A percentile compares a stretch with the other conserved stretches of the same genome.
phyloP scores from a whole-genome alignment of 352 stramenopile genomes.

The Phytophthora podocarpi region DNA sequence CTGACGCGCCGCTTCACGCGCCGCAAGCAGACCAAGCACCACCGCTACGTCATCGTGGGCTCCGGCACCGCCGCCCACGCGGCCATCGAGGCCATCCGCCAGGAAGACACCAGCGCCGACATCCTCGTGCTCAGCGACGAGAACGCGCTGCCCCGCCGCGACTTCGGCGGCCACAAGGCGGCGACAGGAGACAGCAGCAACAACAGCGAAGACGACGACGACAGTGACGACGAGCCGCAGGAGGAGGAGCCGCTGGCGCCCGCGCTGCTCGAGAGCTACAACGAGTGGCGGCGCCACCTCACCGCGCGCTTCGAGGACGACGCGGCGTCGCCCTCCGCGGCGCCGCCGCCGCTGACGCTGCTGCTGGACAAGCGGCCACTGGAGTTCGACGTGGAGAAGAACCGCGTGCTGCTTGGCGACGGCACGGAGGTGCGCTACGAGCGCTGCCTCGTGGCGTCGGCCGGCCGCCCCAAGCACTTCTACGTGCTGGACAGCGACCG shows the following conservation, averaged over 20 bases:
- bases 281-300: constrained; percentile 91
- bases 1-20: constrained; percentile 64
- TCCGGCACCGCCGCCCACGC: constrained; percentile 89
- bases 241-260: constrained; percentile 42
- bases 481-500: constrained; percentile 90
- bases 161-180: constrained; percentile 31
- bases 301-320: constrained; percentile 82
- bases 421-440: constrained; percentile 84
- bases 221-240: constrained; percentile 21
- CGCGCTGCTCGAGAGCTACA: constrained; percentile 86
- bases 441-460: constrained; percentile 88
- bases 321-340: constrained; percentile 23
- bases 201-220: background rate
- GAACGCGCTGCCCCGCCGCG: constrained; percentile 60
- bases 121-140: constrained; percentile 92
- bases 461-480: constrained; percentile 81
- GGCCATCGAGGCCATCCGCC: constrained; percentile 91
- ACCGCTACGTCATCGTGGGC: constrained; percentile 90
- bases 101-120: constrained; percentile 74
- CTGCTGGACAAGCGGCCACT: constrained; percentile 78
- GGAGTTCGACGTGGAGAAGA: constrained; percentile 88
- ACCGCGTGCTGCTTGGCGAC: constrained; percentile 80
- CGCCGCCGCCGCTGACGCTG: constrained; percentile 61
- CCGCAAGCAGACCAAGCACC: constrained; percentile 76
- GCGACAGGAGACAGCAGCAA: background rate